Evolutionary conservation across 2,329 filamentous ascomycete genomes (phyloP), one percentile per base, ranked within the genome.

Genomic region (Pestalotiopsis sp.): DNA sequence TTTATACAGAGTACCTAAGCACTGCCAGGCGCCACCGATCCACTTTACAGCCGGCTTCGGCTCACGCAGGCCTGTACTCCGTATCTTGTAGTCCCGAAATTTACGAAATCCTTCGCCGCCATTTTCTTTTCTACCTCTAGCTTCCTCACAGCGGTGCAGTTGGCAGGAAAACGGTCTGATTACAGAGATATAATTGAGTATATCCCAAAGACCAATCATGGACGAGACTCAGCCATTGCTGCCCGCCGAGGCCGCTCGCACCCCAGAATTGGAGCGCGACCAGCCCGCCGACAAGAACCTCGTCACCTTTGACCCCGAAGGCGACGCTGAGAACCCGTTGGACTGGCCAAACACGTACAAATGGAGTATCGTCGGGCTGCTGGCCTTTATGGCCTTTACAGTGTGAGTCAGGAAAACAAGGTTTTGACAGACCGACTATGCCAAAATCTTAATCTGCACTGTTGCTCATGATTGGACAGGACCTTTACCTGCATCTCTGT

Each of bases 401-500:
- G 86, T 89, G 85, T 88, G 81, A 45, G 64, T 39, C 23, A 45
- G 7, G 20, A 27, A 9, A 11, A 20, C 56, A 36, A 36, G 31
- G 31, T 36, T 36, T 36, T 9, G 31, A 2, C 2, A 9, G 6
- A 9, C 31, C 6, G 31, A 36, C 31, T 36, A 36, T 36, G 31
- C 31, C 31, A 2, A 27, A 14, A 41, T 14, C 27, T 20, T 9
- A 27, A n/a, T 23, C n/a, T 11, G n/a, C 36, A 11, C 45, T 36
- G 7, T 36, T 9, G 13, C 20, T 6, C 3, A 64, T 27, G 59
- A 12, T 20, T 38, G n/a, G 7, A 36, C 66, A 88, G 86, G 3
- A 88, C 87, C 3, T 87, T 89, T 71, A 88, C 85, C 6, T 89
- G 87, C 76, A 86, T 88, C 68, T 84, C 83, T 0, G 80, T 88